phyloP scores from a whole-genome alignment of 441 rosid species.

The Bocquillonia castaneifolia region DNA sequence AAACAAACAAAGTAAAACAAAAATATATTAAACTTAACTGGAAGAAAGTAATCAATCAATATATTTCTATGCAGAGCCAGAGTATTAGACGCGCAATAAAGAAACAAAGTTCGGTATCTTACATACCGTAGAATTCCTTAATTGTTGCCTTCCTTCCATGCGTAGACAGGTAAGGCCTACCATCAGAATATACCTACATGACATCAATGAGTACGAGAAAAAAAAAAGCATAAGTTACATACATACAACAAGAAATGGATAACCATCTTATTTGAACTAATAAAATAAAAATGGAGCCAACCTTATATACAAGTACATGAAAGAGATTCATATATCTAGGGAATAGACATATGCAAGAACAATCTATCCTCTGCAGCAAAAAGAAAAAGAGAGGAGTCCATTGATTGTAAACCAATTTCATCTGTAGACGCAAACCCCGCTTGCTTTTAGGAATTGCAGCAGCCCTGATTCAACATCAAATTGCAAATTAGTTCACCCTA shows the following conservation, averaged over 20 bases:
- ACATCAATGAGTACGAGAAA: constrained; percentile 22
- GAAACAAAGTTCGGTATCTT: not conserved
- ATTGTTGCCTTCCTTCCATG: constrained; percentile 85
- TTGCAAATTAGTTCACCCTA: not conserved
- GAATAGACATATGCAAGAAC: constrained; percentile 65
- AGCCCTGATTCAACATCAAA: constrained; percentile 45
- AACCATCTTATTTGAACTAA: constrained; percentile 9
- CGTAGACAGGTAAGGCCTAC: constrained; percentile 41
- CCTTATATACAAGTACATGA: constrained; percentile 81
- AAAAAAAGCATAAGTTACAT: constrained; percentile 19
- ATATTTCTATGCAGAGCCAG: not conserved
- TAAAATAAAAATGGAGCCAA: constrained; percentile 24
- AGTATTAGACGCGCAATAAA: not conserved
- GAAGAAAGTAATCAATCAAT: not conserved
- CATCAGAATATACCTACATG: constrained; percentile 61
- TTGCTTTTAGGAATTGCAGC: constrained; percentile 79
- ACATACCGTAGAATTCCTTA: constrained; percentile 79
- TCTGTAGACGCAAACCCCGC: constrained; percentile 60
- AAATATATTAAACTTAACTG: not conserved
- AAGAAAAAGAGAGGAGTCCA: constrained; percentile 75
- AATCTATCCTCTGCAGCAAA: constrained; percentile 76
- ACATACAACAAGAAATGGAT: not conserved
- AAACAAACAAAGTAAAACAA: constrained; percentile 8
- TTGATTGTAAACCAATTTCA: constrained; percentile 80
- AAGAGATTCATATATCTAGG: constrained; percentile 82